Evolutionary conservation across 257 asterid genomes (phyloP).

Genomic region (Nicotiana undulata): DNA sequence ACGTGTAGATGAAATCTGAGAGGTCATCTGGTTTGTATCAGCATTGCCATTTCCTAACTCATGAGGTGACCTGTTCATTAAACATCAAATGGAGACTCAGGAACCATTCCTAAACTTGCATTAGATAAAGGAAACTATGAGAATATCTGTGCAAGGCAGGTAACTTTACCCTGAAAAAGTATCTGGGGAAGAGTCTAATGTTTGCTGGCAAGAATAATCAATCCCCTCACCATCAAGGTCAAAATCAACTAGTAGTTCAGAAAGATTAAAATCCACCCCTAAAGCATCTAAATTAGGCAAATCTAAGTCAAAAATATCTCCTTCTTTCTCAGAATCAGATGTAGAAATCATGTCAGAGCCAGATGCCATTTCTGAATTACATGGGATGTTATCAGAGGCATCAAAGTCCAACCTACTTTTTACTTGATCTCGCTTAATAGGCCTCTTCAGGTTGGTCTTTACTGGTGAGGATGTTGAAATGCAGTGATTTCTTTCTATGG

Average conservation of each 20-base stretch:
- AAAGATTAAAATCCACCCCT: conserved; percentile 34
- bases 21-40: conserved; percentile 29
- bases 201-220: conserved; percentile 19
- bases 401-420: conserved; percentile 86
- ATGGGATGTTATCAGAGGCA: conserved; percentile 38
- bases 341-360: conserved; percentile 38
- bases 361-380: conserved; percentile 33
- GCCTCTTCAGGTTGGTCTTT: conserved; percentile 42
- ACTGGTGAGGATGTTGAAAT: conserved; percentile 64
- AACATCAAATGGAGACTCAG: background rate
- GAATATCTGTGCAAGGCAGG: background rate
- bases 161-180: conserved; percentile 26
- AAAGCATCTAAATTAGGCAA: conserved; percentile 59
- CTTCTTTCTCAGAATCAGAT: conserved; percentile 61
- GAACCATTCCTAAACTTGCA: background rate
- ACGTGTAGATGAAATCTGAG: conserved; percentile 45
- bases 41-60: conserved; percentile 27
- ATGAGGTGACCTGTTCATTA: conserved; percentile 45
- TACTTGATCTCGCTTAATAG: conserved; percentile 55
- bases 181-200: conserved; percentile 28
- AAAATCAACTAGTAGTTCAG: conserved; percentile 35
- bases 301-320: conserved; percentile 63
- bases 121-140: background rate
- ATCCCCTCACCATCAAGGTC: conserved; percentile 28
- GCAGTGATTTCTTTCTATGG: conserved; percentile 64